Conservation (phyloP, 306 rosid species). For the Ochetophila trinervis region DNA sequence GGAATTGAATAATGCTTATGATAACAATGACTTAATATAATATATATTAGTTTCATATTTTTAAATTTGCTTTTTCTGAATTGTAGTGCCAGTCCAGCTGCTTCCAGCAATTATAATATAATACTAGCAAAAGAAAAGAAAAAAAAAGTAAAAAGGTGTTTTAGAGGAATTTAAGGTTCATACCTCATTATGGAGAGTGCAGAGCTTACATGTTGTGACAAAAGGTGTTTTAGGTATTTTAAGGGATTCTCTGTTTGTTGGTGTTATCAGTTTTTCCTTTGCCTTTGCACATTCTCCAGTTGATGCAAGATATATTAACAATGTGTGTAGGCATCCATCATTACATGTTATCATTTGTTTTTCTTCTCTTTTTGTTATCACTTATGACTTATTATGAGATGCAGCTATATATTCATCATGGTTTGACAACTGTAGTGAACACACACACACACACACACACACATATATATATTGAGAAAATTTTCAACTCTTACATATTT, state of each 20-base stretch:
- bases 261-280: constrained; percentile 17
- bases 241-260: constrained; percentile 18
- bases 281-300: not conserved
- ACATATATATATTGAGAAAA: not conserved
- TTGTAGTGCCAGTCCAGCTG: constrained; percentile 23
- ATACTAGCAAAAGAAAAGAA: constrained; percentile 14
- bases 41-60: constrained; percentile 14
- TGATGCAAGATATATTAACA: constrained; percentile 9
- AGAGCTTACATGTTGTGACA: constrained; percentile 19
- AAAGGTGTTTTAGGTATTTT: not conserved
- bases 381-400: not conserved
- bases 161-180: constrained; percentile 9
- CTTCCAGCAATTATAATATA: constrained; percentile 34
- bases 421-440: constrained; percentile 13
- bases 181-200: constrained; percentile 28
- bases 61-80: constrained; percentile 25
- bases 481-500: not conserved
- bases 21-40: constrained; percentile 3
- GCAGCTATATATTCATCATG: not conserved
- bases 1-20: constrained; percentile 27
- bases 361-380: not conserved
- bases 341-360: constrained; percentile 9
- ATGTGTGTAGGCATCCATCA: constrained; percentile 5
- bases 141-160: constrained; percentile 23
- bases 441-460: not conserved